Evolutionary conservation across 108 stramenopile genomes (phyloP), one percentile per base, ranked within the genome.

Genomic region (Nannochloropsis gaditana): DNA sequence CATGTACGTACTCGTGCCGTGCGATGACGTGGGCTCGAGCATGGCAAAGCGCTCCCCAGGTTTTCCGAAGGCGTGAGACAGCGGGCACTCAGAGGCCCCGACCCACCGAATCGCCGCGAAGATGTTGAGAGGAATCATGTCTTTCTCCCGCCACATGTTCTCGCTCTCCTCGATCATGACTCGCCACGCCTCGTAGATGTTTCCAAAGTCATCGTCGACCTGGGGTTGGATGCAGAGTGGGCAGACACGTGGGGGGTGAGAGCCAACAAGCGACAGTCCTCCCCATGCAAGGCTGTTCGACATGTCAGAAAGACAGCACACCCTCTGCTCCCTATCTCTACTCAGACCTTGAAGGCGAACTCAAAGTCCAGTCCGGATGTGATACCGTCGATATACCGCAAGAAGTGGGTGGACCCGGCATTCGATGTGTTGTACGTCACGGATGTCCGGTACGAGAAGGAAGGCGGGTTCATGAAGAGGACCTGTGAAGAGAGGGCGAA

Each of bases 121-220:
- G 15, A 73, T 73, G 2, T 73, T 73, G 59, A 73, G 59, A n/a
- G 59, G 59, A n/a, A 73, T 73, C 59, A 73, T 73, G 59, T 73
- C 59, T n/a, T 73, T 73, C 59, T 73, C 59, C 19, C 59, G 59
- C 59, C 59, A 73, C 59, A 73, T 73, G 59, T 73, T 73, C 59
- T 73, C 59, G 59, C 59, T 73, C 59, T 73, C 59, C 59, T 73
- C 59, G 59, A 73, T 73, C 59, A 73, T 73, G 19, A 73, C 59
- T 15, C 59, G 59, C 59, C 59, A 73, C 19, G 59, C 59, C 59
- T 73, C 59, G n/a, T 73, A 73, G 8, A 73, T 73, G 6, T 73
- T 73, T n/a, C 59, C 59, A 73, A 73, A 73, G 59, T 73, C 59
- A 2, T 73, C 59, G 59, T 73, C 59, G 19, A 73, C 59, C 59